Evolutionary conservation across 805 yeast genomes (phyloP).

Genomic region (Pichia californica): DNA sequence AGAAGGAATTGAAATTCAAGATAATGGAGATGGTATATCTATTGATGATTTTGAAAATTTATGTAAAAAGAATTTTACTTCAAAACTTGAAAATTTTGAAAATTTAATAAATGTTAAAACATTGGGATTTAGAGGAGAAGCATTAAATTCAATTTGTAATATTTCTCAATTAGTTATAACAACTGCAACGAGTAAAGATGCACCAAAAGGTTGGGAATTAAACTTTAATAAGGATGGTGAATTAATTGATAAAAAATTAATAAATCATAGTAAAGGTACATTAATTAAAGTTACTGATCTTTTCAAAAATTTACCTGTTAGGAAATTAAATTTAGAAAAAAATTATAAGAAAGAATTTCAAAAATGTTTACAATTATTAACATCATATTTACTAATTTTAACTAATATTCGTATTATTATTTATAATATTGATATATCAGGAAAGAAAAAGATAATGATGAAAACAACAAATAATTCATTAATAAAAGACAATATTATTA

Average conservation of each 20-base stretch:
- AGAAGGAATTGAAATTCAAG: slow-evolving; percentile 60
- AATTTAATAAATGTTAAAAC: slow-evolving; percentile 47
- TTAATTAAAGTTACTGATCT: slow-evolving; percentile 49
- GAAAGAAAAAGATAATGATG: slow-evolving; percentile 48
- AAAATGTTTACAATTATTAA: slow-evolving; percentile 57
- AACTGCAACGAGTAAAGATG: slow-evolving; percentile 41
- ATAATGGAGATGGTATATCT: slow-evolving; percentile 62
- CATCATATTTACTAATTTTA: slow-evolving; percentile 59
- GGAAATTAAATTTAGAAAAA: slow-evolving; percentile 66
- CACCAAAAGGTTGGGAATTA: slow-evolving; percentile 54
- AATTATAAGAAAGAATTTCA: slow-evolving; percentile 66
- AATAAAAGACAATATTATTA: slow-evolving; percentile 52
- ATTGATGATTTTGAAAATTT: slow-evolving; percentile 44
- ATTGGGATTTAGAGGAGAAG: slow-evolving; percentile 78
- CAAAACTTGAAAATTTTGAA: slow-evolving; percentile 52
- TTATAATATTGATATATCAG: slow-evolving; percentile 41
- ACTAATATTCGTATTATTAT: slow-evolving; percentile 55
- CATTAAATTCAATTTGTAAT: slow-evolving; percentile 63
- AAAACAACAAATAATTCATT: slow-evolving; percentile 48
- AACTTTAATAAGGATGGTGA: slow-evolving; percentile 52
- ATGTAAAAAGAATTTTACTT: slow-evolving; percentile 61
- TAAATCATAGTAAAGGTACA: slow-evolving; percentile 66
- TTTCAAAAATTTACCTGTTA: slow-evolving; percentile 71
- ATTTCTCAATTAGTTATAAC: slow-evolving; percentile 41
- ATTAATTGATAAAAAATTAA: slow-evolving; percentile 30